A percentile compares a stretch with the other conserved stretches of the same genome.
phyloP scores from a whole-genome alignment of 805 yeast species.

The Ogataea wickerhamii region DNA sequence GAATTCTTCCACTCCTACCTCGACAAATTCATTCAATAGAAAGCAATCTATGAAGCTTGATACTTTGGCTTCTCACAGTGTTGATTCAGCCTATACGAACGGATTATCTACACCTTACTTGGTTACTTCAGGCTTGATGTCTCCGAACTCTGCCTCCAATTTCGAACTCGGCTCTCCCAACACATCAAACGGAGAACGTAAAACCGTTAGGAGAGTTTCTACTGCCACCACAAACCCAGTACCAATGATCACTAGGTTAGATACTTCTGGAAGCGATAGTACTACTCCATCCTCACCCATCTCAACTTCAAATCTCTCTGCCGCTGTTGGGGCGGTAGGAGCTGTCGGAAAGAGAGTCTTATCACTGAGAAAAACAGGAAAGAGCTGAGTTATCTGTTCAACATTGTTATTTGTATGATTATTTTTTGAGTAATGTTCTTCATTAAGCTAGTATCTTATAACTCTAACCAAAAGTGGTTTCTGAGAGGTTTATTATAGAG shows the following conservation, averaged over 20 bases:
- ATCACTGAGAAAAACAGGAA: conserved; percentile 23
- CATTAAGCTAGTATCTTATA: no score
- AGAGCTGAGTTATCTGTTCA: conserved; percentile 7
- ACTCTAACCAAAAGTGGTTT: no score
- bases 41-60: conserved; percentile 32
- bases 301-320: conserved; percentile 9
- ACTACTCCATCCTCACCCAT: conserved; percentile 9
- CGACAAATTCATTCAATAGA: conserved; percentile 20
- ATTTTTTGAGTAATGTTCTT: background rate
- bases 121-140: conserved; percentile 56
- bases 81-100: conserved; percentile 19
- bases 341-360: conserved; percentile 26
- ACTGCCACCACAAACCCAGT: conserved; percentile 26
- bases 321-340: conserved; percentile 16
- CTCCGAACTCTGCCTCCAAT: conserved; percentile 41
- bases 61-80: conserved; percentile 38
- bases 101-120: conserved; percentile 71
- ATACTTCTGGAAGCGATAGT: conserved; percentile 12
- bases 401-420: no score
- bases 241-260: conserved; percentile 32
- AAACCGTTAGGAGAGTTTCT: conserved; percentile 19
- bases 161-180: conserved; percentile 15
- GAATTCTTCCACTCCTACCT: conserved; percentile 30
- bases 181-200: conserved; percentile 8
- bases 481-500: no score